Evolutionary conservation across 169 alveolate species (phyloP), one percentile per base, ranked within the genome.

Genomic region (Plasmodium gallinaceum): DNA sequence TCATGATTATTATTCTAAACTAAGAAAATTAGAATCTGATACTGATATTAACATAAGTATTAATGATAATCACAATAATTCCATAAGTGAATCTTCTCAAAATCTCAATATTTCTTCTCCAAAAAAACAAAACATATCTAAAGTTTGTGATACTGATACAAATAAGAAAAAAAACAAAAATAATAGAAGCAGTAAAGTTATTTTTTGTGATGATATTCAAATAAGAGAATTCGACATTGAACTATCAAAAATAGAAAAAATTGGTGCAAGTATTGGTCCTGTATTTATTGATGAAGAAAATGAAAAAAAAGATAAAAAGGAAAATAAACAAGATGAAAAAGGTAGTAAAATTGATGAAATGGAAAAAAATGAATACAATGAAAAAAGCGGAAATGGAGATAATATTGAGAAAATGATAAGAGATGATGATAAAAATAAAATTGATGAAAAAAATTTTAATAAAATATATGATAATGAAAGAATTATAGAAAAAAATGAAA

Each of bases 211-310:
- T 18, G 92, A 62, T 45, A 92, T 92, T 39, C 76, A 91, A 46
- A 93, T 92, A 4, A 39, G 93, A 20, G 93, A 88, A n/a, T 85
- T 75, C 39, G 95, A 92, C 58, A 92, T 86, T 65, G 95, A 92
- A 43, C 69, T 92, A 70, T 92, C 95, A 5, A 73, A 66, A 51
- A 92, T 92, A 72, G 95, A 92, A 51, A 90, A 92, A 39, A 88
- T 92, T 16, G 95, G 95, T 8, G 95, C 94, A 24, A 57, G 89
- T 45, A 65, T 92, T 73, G 95, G 95, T 69, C 89, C 89, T 10
- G 89, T 78, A 7, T 78, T 78, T 48, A 78, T 69, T 18, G 88
- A 75, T 51, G 88, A 75, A 12, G 22, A 75, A 9, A 54, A 54
- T 1, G 61, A 51, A 74, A 39, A 42, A 18, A 37, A 61, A 60